These are phyloP conservation scores for Dicorynia guianensis DNA, from an alignment of 306 rosid genomes.

Conservation along the genomic window DNA sequence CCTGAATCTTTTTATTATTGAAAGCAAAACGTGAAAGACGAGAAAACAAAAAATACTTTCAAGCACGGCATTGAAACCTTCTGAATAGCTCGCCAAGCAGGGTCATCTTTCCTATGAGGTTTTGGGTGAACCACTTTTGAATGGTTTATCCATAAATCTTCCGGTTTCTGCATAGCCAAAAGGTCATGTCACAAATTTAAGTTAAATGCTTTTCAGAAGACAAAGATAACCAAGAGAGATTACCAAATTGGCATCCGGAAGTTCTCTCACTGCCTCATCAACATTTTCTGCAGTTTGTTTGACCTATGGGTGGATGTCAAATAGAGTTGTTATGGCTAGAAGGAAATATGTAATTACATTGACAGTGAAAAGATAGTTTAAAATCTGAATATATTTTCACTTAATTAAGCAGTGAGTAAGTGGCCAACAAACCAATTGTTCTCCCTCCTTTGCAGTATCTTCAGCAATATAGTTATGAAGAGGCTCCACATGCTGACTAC, in stretches of 20 bases:
- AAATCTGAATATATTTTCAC: slow-evolving; percentile 3
- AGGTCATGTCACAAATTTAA: slow-evolving; percentile 34
- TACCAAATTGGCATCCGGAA: slow-evolving; percentile 97
- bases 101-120: slow-evolving; percentile 82
- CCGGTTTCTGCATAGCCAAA: slow-evolving; percentile 79
- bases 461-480: slow-evolving; percentile 73
- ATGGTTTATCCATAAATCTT: slow-evolving; percentile 95
- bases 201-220: slow-evolving; percentile 31
- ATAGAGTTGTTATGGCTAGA: slow-evolving; percentile 28
- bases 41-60: not conserved
- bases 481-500: slow-evolving; percentile 95
- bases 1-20: slow-evolving; percentile 12
- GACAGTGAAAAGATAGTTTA: slow-evolving; percentile 8
- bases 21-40: not conserved
- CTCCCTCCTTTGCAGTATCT: slow-evolving; percentile 73
- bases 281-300: slow-evolving; percentile 90
- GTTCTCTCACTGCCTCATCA: slow-evolving; percentile 86
- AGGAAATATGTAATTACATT: slow-evolving; percentile 21
- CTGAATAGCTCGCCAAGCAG: slow-evolving; percentile 80
- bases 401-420: slow-evolving; percentile 34
- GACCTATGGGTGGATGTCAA: slow-evolving; percentile 54
- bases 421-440: slow-evolving; percentile 64
- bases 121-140: slow-evolving; percentile 83
- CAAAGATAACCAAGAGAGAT: slow-evolving; percentile 14
- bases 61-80: slow-evolving; percentile 56